Percentiles rank a stretch among this genome's conserved stretches.
Conservation (phyloP, 352 stramenopile species). For the Globisporangium ultimum region DNA sequence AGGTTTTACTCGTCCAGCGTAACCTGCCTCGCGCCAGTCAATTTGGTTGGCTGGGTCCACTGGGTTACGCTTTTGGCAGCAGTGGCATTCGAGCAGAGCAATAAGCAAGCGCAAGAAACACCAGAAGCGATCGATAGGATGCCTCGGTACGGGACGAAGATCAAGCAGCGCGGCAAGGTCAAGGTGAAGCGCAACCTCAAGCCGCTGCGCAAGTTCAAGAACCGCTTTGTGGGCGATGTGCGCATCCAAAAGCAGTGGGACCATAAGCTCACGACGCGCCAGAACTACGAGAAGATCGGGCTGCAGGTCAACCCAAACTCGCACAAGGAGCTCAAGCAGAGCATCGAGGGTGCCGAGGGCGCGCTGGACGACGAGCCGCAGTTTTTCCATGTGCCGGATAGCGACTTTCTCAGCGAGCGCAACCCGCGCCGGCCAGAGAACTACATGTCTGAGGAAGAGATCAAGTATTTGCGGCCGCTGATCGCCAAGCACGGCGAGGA, state of each 20-base stretch:
- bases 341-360: slow-evolving; percentile 39
- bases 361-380: slow-evolving; percentile 56
- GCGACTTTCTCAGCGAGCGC: slow-evolving; percentile 70
- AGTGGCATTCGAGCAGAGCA: neutral
- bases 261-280: slow-evolving; percentile 72
- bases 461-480: slow-evolving; percentile 71
- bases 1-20: neutral
- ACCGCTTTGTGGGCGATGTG: slow-evolving; percentile 65
- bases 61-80: too few species aligned
- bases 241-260: slow-evolving; percentile 73
- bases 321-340: slow-evolving; percentile 41
- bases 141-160: slow-evolving; percentile 41
- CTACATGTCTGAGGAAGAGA: slow-evolving; percentile 76
- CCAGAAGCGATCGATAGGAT: slow-evolving; percentile 20
- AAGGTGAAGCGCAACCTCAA: slow-evolving; percentile 69
- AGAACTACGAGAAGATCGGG: slow-evolving; percentile 79
- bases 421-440: slow-evolving; percentile 68
- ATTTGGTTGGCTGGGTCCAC: slow-evolving; percentile 11
- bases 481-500: slow-evolving; percentile 70
- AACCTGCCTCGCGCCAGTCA: slow-evolving; percentile 2
- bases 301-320: slow-evolving; percentile 69
- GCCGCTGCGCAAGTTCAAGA: slow-evolving; percentile 73
- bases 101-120: neutral
- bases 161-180: slow-evolving; percentile 68
- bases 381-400: slow-evolving; percentile 77